Conservation (phyloP, 768 basidiomycete genomes). For the Asterophora lycoperdoides region DNA sequence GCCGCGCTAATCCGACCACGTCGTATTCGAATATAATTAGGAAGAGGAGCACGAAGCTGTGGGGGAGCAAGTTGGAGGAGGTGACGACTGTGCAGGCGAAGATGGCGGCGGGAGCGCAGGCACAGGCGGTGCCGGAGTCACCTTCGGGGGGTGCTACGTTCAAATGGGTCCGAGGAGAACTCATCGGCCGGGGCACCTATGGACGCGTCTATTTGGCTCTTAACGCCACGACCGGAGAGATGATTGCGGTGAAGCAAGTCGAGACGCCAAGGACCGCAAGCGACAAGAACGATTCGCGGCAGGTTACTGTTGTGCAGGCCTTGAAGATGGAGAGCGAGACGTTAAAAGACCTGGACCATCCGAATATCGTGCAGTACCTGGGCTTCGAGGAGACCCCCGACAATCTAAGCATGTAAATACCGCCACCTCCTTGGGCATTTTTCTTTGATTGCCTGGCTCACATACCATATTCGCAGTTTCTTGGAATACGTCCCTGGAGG, state of each 20-base stretch:
- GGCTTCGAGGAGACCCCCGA: slow-evolving; percentile 89
- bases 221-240: slow-evolving; percentile 95
- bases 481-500: slow-evolving; percentile 99
- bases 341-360: slow-evolving; percentile 93
- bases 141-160: slow-evolving; percentile 75
- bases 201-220: slow-evolving; percentile 94
- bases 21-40: slow-evolving; percentile 51
- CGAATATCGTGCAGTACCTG: slow-evolving; percentile 95
- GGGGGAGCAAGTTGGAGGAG: slow-evolving; percentile 92
- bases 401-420: slow-evolving; percentile 85
- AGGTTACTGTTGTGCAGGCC: slow-evolving; percentile 82
- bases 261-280: slow-evolving; percentile 89
- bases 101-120: slow-evolving; percentile 30
- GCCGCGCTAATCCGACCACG: slow-evolving; percentile 47
- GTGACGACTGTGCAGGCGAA: slow-evolving; percentile 74
- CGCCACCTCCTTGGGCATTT: neutral
- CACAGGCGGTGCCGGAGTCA: slow-evolving; percentile 50
- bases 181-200: slow-evolving; percentile 96
- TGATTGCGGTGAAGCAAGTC: slow-evolving; percentile 99
- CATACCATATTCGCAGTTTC: slow-evolving; percentile 53
- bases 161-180: slow-evolving; percentile 97
- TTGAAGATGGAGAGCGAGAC: slow-evolving; percentile 95
- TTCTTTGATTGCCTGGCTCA: neutral
- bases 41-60: slow-evolving; percentile 90
- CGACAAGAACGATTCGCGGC: slow-evolving; percentile 86